A percentile compares a stretch with the other conserved stretches of the same genome.
phyloP scores from a whole-genome alignment of 2,329 filamentous ascomycete species.

The Paramyrothecium roridum region DNA sequence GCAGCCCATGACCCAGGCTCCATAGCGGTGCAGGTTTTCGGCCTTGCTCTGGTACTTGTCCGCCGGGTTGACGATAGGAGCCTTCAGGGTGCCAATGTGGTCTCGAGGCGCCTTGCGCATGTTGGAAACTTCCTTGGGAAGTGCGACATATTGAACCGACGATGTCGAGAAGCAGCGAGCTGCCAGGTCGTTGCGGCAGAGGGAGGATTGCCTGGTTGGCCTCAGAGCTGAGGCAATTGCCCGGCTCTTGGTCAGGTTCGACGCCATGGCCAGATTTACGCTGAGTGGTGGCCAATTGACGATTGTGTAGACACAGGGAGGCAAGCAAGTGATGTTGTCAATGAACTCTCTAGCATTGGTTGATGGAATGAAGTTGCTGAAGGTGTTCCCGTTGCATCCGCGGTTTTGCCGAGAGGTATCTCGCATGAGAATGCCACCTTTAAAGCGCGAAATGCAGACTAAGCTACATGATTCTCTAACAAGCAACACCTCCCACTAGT shows the following conservation, averaged over 20 bases:
- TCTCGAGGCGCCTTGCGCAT: conserved; percentile 62
- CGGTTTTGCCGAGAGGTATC: conserved; percentile 1
- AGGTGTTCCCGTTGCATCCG: not conserved
- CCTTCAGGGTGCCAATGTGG: conserved; percentile 63
- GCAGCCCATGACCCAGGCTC: conserved; percentile 93
- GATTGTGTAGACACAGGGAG: conserved; percentile 15
- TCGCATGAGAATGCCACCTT: too few relatives aligned
- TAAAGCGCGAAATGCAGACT: too few relatives aligned
- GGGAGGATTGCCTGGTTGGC: conserved; percentile 43
- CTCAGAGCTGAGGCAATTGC: conserved; percentile 54
- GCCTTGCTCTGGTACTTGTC: conserved; percentile 90
- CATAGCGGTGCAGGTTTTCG: conserved; percentile 88
- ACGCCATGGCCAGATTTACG: conserved; percentile 51
- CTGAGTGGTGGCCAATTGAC: conserved; percentile 43
- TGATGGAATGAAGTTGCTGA: not conserved
- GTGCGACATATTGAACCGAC: conserved; percentile 45
- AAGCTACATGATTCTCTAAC: not conserved
- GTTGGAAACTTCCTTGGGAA: conserved; percentile 62
- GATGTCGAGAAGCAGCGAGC: conserved; percentile 50
- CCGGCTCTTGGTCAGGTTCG: conserved; percentile 55
- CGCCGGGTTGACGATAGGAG: conserved; percentile 81
- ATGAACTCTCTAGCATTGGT: conserved; percentile 23
- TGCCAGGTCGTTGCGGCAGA: conserved; percentile 34
- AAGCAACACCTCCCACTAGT: not conserved
- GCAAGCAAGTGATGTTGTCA: conserved; percentile 20